A percentile compares a stretch with the other conserved stretches of the same genome.
phyloP scores from a whole-genome alignment of 2,329 filamentous ascomycete species.

The Orbilia oligospora region DNA sequence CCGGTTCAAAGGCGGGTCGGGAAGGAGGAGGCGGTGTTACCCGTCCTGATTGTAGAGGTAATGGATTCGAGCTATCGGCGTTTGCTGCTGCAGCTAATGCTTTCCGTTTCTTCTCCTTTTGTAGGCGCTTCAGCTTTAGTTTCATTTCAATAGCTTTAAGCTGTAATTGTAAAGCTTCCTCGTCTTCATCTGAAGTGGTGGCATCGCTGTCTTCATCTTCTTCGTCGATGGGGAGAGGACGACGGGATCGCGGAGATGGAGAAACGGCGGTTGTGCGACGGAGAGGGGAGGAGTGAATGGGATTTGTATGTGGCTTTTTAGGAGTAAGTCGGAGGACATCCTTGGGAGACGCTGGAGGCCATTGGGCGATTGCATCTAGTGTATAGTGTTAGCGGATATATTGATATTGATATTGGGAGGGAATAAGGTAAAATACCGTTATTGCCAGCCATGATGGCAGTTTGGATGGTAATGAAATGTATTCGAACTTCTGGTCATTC shows the following conservation, averaged over 20 bases:
- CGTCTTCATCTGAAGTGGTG: constrained; percentile 79
- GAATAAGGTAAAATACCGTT: constrained; percentile 42
- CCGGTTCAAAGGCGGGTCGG: constrained; percentile 58
- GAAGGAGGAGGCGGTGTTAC: constrained; percentile 44
- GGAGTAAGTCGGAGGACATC: constrained; percentile 71
- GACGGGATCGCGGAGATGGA: constrained; percentile 61
- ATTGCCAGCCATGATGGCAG: constrained; percentile 49
- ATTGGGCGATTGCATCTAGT: constrained; percentile 65
- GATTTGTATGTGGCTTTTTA: constrained; percentile 63
- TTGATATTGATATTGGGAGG: neutral
- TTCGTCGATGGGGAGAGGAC: constrained; percentile 64
- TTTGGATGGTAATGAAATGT: neutral
- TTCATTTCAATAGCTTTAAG: constrained; percentile 90
- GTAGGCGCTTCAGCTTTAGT: constrained; percentile 87
- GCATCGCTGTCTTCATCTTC: constrained; percentile 64
- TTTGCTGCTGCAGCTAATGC: constrained; percentile 25
- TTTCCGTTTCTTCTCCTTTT: constrained; percentile 73
- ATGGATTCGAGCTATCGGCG: neutral
- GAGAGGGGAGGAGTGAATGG: constrained; percentile 78
- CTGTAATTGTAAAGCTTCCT: constrained; percentile 88
- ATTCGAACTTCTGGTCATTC: constrained; percentile 21
- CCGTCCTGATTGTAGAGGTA: constrained; percentile 10
- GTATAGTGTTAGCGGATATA: neutral
- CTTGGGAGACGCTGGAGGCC: constrained; percentile 78
- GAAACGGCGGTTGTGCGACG: constrained; percentile 70